phyloP scores from a whole-genome alignment of 1,284 basidiomycete species.

The Tremellales sp. region DNA sequence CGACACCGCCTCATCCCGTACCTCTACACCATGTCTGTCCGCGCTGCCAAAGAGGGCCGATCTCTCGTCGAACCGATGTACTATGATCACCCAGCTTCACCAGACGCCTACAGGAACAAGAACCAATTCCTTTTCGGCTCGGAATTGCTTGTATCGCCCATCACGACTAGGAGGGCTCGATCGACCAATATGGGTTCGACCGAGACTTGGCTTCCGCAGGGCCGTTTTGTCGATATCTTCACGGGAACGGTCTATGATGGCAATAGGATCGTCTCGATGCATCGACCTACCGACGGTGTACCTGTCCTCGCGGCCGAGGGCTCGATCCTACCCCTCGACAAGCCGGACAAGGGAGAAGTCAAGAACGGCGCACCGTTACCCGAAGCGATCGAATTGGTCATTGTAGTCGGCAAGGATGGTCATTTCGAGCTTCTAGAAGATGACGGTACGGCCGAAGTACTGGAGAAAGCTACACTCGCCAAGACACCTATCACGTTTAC shows the following conservation, averaged over 20 bases:
- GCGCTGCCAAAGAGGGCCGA: slow-evolving; percentile 6
- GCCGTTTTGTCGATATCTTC: slow-evolving; percentile 19
- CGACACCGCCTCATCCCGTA: slow-evolving; percentile 24
- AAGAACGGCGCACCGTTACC: not conserved
- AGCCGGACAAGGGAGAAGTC: not conserved
- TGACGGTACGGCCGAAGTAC: not conserved
- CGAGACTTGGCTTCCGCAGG: slow-evolving; percentile 17
- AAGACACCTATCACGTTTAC: not conserved
- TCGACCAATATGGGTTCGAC: slow-evolving; percentile 9
- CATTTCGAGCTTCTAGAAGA: slow-evolving; percentile 1
- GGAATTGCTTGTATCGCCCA: slow-evolving; percentile 19
- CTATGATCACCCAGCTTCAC: slow-evolving; percentile 12
- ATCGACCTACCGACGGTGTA: slow-evolving; percentile 10
- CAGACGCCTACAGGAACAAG: slow-evolving; percentile 15
- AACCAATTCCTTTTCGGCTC: slow-evolving; percentile 22
- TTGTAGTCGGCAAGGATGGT: not conserved
- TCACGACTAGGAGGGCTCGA: slow-evolving; percentile 12
- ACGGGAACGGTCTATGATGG: slow-evolving; percentile 20
- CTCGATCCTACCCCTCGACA: slow-evolving; percentile 18
- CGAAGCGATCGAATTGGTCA: slow-evolving; percentile 2
- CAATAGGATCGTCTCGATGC: slow-evolving; percentile 10
- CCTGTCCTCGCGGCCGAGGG: slow-evolving; percentile 17
- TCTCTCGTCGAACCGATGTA: slow-evolving; percentile 22
- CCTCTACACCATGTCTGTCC: slow-evolving; percentile 16
- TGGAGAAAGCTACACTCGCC: not conserved